Evolutionary conservation across 169 alveolate genomes (phyloP), one percentile per base, ranked within the genome.

Genomic region (Plasmodium vivax): DNA sequence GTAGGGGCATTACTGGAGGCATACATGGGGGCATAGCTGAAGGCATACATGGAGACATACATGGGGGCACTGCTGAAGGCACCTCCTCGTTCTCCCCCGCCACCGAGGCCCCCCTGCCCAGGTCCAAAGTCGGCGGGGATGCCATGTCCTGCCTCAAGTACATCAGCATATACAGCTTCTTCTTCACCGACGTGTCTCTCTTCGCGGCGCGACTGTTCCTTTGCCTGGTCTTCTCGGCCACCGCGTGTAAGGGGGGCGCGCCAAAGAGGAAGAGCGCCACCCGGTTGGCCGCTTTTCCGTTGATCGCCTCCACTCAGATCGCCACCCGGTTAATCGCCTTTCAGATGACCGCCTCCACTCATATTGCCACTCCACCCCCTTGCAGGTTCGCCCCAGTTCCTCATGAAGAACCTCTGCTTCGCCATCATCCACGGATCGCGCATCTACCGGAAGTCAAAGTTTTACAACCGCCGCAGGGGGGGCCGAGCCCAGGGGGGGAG

Each of bases 101-200:
- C 77, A 23, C 43, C 27, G 32, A 30, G 19, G 16, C 34, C 77
- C 12, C 30, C 77, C 77, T 68, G 38, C 77, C 14, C 38, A 19
- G 43, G 14, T 84, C 93, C 5, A 87, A 87, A 19, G 51, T 87
- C 38, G 93, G 85, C 19, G 93, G 93, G n/a, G 93, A 87, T 45
- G 93, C 93, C 36, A 75, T 56, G 85, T 87, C 93, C 3, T 87
- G 93, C 34, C 85, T 87, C 23, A 87, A 87, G 72, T 87, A 87
- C 47, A 71, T 87, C 19, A 87, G 83, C 27, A 87, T 87, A 47
- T 87, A 75, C 72, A 54, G 93, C 32, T 75, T 87, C 23, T 32
- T 87, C 30, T 87, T 87, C n/a, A 87, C 93, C 7, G 93, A 87
- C n/a, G 41, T 87, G 7, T 56, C 82, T 54, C 82, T 87, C 43